phyloP scores from a whole-genome alignment of 306 rosid genomes.

The Quercus mongolica region DNA sequence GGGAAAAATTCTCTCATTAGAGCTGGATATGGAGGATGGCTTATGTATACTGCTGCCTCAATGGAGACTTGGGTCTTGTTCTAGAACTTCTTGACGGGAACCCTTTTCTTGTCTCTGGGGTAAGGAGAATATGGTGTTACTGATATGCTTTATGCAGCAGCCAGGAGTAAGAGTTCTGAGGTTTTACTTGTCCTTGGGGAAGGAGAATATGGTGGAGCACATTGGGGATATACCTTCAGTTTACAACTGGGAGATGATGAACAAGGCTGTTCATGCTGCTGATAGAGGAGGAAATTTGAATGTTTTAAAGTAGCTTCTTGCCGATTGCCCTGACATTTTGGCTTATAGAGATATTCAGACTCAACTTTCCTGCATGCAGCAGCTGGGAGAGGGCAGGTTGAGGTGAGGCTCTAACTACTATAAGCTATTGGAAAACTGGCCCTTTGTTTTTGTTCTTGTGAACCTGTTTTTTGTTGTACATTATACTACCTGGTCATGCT shows the following conservation, averaged over 20 bases:
- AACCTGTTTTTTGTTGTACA: background rate
- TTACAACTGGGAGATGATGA: conserved; percentile 80
- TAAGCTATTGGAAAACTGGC: background rate
- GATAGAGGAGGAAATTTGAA: conserved; percentile 84
- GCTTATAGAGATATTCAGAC: conserved; percentile 69
- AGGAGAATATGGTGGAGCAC: conserved; percentile 55
- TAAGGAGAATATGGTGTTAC: conserved; percentile 70
- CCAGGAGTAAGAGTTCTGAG: conserved; percentile 49
- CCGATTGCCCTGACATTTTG: conserved; percentile 66
- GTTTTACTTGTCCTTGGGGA: conserved; percentile 61
- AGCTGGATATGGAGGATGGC: conserved; percentile 94
- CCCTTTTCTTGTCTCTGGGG: conserved; percentile 62
- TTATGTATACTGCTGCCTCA: conserved; percentile 94
- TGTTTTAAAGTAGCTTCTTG: conserved; percentile 71
- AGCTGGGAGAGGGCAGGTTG: conserved; percentile 85
- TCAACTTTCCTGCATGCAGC: conserved; percentile 87
- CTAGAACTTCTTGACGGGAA: conserved; percentile 45
- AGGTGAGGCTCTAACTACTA: conserved; percentile 46
- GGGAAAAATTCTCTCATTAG: conserved; percentile 64
- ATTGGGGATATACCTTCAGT: conserved; percentile 63
- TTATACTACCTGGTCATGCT: background rate
- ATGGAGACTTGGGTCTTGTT: conserved; percentile 66
- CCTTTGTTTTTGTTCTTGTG: conserved; percentile 3
- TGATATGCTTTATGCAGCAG: conserved; percentile 65
- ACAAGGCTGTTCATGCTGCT: conserved; percentile 88